Evolutionary conservation across 208 protist genomes (phyloP).

Genomic region (Trypanosoma cruzi): DNA sequence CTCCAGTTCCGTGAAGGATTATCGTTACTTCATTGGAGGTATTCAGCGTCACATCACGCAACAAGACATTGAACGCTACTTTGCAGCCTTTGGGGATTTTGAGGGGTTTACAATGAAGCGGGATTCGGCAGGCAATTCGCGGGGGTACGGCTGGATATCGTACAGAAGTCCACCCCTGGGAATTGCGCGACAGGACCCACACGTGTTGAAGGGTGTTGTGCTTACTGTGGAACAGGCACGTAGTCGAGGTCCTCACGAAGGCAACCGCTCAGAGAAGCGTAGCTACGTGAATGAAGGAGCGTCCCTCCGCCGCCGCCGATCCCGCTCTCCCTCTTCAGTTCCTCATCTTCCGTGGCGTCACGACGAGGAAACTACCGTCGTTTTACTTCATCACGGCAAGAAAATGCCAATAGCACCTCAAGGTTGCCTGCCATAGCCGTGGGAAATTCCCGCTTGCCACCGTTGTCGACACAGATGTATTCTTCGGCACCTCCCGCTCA

Average conservation of each 20-base stretch:
- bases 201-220: conserved; percentile 24
- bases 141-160: conserved; percentile 64
- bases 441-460: conserved; percentile 18
- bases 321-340: conserved; percentile 15
- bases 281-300: not conserved
- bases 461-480: not conserved
- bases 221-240: conserved; percentile 29
- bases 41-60: conserved; percentile 42
- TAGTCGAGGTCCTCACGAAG: not conserved
- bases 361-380: not conserved
- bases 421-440: conserved; percentile 6
- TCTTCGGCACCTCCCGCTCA: not conserved
- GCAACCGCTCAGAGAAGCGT: not conserved
- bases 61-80: conserved; percentile 46
- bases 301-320: conserved; percentile 12
- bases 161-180: conserved; percentile 24
- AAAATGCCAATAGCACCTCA: not conserved
- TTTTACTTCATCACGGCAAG: not conserved
- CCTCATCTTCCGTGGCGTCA: not conserved
- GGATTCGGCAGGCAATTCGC: conserved; percentile 48
- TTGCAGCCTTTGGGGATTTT: conserved; percentile 42
- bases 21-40: conserved; percentile 57
- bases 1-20: not conserved
- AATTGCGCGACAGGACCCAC: conserved; percentile 7
- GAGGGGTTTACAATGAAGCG: conserved; percentile 28